These are phyloP conservation scores for Hygrophoropsis aurantiaca DNA, from an alignment of 768 basidiomycete genomes.

Conservation along the genomic window DNA sequence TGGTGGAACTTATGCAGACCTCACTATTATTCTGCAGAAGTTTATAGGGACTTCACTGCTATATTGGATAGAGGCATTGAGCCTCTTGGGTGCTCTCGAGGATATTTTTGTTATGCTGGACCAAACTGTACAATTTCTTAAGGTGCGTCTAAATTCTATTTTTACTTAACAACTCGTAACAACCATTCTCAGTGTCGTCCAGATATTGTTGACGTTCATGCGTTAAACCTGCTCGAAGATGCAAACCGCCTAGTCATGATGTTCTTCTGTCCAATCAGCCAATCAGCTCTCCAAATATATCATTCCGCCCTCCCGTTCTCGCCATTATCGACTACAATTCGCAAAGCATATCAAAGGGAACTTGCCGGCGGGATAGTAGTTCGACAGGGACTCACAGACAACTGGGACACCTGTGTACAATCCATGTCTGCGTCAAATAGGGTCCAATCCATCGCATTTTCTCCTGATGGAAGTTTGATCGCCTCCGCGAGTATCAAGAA, in stretches of 20 bases:
- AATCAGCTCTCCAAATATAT: slow-evolving; percentile 17
- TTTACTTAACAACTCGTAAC: slow-evolving; percentile 2
- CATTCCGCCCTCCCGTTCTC: slow-evolving; percentile 11
- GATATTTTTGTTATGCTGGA: slow-evolving; percentile 13
- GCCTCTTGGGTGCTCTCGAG: slow-evolving; percentile 14
- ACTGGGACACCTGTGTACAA: slow-evolving; percentile 14
- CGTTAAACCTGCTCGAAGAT: slow-evolving; percentile 11
- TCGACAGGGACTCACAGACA: slow-evolving; percentile 9
- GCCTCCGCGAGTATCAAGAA: slow-evolving; percentile 15
- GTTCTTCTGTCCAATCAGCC: slow-evolving; percentile 17
- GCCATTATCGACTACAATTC: slow-evolving; percentile 9
- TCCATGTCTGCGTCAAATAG: slow-evolving; percentile 11
- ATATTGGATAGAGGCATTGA: slow-evolving; percentile 20
- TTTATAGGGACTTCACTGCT: slow-evolving; percentile 10
- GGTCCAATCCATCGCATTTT: slow-evolving; percentile 11
- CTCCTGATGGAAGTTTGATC: slow-evolving; percentile 8
- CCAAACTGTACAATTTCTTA: slow-evolving; percentile 10
- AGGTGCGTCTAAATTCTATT: slow-evolving; percentile 5
- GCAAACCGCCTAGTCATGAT: slow-evolving; percentile 17
- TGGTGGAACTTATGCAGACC: neutral
- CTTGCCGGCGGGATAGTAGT: slow-evolving; percentile 4
- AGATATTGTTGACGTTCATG: slow-evolving; percentile 8
- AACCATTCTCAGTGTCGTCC: slow-evolving; percentile 10
- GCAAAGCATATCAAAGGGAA: slow-evolving; percentile 9
- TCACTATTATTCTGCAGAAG: slow-evolving; percentile 9